A percentile compares a stretch with the other conserved stretches of the same genome.
Evolutionary conservation across 2,329 filamentous ascomycete genomes (phyloP).

Genomic region (Neodidymelliopsis sp.): DNA sequence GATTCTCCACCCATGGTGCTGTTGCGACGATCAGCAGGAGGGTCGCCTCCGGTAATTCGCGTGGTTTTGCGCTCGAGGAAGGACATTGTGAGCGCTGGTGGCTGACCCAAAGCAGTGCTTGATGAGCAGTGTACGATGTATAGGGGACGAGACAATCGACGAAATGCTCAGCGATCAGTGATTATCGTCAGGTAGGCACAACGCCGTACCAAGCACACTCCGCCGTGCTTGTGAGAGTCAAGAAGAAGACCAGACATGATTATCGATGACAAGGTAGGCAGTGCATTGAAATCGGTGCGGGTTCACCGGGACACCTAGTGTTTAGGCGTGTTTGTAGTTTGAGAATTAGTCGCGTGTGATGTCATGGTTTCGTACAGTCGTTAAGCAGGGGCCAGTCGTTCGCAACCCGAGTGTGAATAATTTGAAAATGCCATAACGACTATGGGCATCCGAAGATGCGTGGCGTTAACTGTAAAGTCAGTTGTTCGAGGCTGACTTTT

Average conservation of each 20-base stretch:
- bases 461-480: too few relatives aligned
- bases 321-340: conserved; percentile 8
- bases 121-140: background rate
- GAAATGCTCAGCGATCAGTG: conserved; percentile 2
- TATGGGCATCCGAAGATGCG: too few relatives aligned
- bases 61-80: conserved; percentile 38
- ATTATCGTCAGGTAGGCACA: background rate
- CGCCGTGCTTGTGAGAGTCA: conserved; percentile 22
- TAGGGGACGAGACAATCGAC: background rate
- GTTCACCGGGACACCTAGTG: conserved; percentile 8
- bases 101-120: background rate
- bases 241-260: conserved; percentile 3
- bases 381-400: background rate
- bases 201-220: conserved; percentile 2
- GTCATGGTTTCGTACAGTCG: conserved; percentile 7
- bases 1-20: conserved; percentile 25
- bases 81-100: conserved; percentile 27
- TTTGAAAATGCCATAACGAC: background rate
- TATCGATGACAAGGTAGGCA: background rate
- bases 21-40: conserved; percentile 27
- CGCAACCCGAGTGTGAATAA: background rate
- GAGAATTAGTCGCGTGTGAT: conserved; percentile 8
- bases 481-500: background rate
- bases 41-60: conserved; percentile 36
- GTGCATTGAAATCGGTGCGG: conserved; percentile 6